Percentiles rank a stretch among this genome's conserved stretches.
Evolutionary conservation across 345 rosid genomes (phyloP).

Genomic region (Arabidopsis suecica): DNA sequence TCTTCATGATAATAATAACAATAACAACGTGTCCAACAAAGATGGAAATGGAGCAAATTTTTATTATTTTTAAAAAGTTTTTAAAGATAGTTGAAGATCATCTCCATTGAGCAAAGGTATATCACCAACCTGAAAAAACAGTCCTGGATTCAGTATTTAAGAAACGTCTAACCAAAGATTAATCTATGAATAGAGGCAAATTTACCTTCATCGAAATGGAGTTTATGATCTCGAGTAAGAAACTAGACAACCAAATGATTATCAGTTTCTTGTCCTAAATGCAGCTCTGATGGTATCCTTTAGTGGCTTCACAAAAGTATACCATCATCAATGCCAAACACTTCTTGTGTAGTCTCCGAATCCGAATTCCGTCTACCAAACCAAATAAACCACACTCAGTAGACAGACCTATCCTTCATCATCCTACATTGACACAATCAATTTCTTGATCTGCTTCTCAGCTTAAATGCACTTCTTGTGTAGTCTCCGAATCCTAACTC

Average conservation of each 20-base stretch:
- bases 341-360: too few relatives aligned
- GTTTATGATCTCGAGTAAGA: too few relatives aligned
- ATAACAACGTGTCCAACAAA: not conserved
- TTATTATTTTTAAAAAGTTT: not conserved
- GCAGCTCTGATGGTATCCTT: too few relatives aligned
- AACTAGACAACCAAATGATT: too few relatives aligned
- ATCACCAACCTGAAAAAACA: slow-evolving; percentile 71
- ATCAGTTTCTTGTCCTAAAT: too few relatives aligned
- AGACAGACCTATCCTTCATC: too few relatives aligned
- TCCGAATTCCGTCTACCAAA: too few relatives aligned
- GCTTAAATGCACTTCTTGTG: not conserved
- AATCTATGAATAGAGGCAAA: not conserved
- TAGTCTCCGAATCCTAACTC: not conserved
- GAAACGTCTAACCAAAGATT: not conserved
- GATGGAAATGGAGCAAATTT: slow-evolving; percentile 6
- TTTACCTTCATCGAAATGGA: not conserved
- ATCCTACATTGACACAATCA: not conserved
- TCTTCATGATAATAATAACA: slow-evolving; percentile 11
- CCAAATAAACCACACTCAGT: too few relatives aligned
- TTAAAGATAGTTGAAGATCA: not conserved
- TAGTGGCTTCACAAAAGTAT: too few relatives aligned
- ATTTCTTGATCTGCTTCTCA: slow-evolving; percentile 5
- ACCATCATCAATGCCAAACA: too few relatives aligned
- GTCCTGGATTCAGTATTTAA: slow-evolving; percentile 48
- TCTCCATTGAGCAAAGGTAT: slow-evolving; percentile 9